phyloP scores from a whole-genome alignment of 192 early-diverging fungal genomes.

The Glomus cerebriforme region DNA sequence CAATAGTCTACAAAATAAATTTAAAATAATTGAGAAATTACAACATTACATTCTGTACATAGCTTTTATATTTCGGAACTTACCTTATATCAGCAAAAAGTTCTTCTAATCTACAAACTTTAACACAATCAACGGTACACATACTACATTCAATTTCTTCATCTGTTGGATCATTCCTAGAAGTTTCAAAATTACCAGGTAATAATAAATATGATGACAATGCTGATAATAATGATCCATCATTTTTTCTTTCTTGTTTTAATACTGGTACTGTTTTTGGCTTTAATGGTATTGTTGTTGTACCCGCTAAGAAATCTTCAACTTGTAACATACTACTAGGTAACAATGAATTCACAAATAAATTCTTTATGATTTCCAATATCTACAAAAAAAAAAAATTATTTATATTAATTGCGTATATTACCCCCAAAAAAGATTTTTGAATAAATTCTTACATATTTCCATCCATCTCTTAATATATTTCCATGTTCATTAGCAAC shows the following conservation, averaged over 20 bases:
- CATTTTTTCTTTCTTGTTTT: conserved; percentile 49
- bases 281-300: conserved; percentile 66
- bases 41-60: neutral
- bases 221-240: conserved; percentile 74
- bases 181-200: conserved; percentile 55
- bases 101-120: conserved; percentile 69
- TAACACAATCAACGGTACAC: conserved; percentile 67
- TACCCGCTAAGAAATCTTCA: conserved; percentile 74
- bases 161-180: conserved; percentile 62
- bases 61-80: neutral
- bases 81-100: conserved; percentile 72
- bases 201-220: conserved; percentile 76
- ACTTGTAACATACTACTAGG: conserved; percentile 66
- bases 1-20: conserved; percentile 51
- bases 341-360: conserved; percentile 78
- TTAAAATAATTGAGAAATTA: neutral
- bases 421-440: too few relatives aligned
- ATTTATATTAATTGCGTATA: neutral
- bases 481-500: conserved; percentile 69
- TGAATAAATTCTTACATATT: conserved; percentile 53
- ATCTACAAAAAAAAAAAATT: conserved; percentile 44
- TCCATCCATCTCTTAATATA: conserved; percentile 69
- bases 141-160: conserved; percentile 72
- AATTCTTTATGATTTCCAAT: conserved; percentile 69
- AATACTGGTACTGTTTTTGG: conserved; percentile 40